These are phyloP conservation scores for Phytophthora macrochlamydospora DNA, from an alignment of 352 stramenopile genomes.

Conservation along the genomic window DNA sequence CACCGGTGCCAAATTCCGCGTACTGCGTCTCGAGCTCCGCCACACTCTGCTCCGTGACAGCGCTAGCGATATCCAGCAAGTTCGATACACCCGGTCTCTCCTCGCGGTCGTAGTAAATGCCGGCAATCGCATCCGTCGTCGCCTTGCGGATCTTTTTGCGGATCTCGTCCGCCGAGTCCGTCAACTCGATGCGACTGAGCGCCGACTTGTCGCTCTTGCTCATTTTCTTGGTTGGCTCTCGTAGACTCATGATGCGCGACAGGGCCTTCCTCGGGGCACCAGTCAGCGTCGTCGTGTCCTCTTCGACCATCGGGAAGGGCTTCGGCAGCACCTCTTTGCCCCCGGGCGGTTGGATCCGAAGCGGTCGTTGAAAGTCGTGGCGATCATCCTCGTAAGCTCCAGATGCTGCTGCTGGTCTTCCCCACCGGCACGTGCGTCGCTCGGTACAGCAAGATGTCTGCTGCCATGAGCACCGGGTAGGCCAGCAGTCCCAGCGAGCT, in stretches of 20 bases:
- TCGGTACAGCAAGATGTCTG: conserved; percentile 99
- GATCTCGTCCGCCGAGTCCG: conserved; percentile 71
- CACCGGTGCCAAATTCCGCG: conserved; percentile 67
- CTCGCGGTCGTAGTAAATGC: conserved; percentile 90
- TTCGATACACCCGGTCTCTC: conserved; percentile 95
- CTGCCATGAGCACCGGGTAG: conserved; percentile 99
- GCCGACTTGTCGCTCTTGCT: conserved; percentile 96
- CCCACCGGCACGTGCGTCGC: conserved; percentile 97
- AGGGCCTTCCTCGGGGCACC: conserved; percentile 39
- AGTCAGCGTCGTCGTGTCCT: conserved; percentile 35
- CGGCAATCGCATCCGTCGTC: conserved; percentile 87
- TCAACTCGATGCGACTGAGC: conserved; percentile 95
- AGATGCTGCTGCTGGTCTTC: conserved; percentile 99
- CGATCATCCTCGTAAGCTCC: conserved; percentile 98
- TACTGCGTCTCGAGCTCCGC: conserved; percentile 79
- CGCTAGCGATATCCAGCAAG: conserved; percentile 92
- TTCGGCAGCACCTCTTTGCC: conserved; percentile 56
- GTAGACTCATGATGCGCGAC: conserved; percentile 97
- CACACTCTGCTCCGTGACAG: conserved; percentile 72
- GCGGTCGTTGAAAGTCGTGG: conserved; percentile 95
- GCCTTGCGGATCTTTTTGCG: conserved; percentile 89
- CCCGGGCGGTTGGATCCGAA: conserved; percentile 65
- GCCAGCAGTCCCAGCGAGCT: conserved; percentile 94
- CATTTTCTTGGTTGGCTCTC: conserved; percentile 98
- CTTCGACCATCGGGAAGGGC: conserved; percentile 54